Evolutionary conservation across 371 early-diverging fungal genomes (phyloP), one percentile per base, ranked within the genome.

Genomic region (Nematocida homosporus): DNA sequence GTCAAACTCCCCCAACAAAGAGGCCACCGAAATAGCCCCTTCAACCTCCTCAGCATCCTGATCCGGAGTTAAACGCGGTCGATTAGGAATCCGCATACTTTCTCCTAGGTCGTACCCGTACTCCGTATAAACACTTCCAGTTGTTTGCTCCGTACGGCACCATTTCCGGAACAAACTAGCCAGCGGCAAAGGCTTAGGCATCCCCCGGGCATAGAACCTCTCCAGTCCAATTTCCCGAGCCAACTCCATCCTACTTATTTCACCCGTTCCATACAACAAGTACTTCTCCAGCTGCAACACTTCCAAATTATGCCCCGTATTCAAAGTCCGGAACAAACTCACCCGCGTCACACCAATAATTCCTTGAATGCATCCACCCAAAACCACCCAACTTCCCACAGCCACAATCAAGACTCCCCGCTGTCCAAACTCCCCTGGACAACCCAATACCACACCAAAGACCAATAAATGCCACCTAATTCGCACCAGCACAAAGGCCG

Each of bases 201-300:
- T n/a, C 13, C 81, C 81, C 51, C 55, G 55, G 13, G 35, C 44
- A 57, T 77, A 79, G 57, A 79, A 81, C 27, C 41, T 52, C n/a
- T 81, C 76, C 50, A 72, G 38, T 16, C 30, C 57, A 23, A 67
- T 37, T 27, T 66, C 42, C 34, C 30, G 30, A 16, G 25, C 13
- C 5, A 57, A 35, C 35, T 55, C 29, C 2, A 25, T 23, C 16
- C 10, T n/a, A 5, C 40, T 16, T 6, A 72, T 35, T 29, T 66
- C 66, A 3, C 63, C 77, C 25, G n/a, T 52, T 23, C 76, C 77
- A 54, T 68, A 60, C 32, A 79, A 42, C 29, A 79, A 56, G 61
- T 80, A 79, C 65, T 65, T 78, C 54, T 81, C 79, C 23, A 81
- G 41, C 47, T 50, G 63, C 2, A 81, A 55, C 5, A 81, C 79